Evolutionary conservation across 768 basidiomycete species (phyloP).

Genomic region (Fomitopsis serialis): DNA sequence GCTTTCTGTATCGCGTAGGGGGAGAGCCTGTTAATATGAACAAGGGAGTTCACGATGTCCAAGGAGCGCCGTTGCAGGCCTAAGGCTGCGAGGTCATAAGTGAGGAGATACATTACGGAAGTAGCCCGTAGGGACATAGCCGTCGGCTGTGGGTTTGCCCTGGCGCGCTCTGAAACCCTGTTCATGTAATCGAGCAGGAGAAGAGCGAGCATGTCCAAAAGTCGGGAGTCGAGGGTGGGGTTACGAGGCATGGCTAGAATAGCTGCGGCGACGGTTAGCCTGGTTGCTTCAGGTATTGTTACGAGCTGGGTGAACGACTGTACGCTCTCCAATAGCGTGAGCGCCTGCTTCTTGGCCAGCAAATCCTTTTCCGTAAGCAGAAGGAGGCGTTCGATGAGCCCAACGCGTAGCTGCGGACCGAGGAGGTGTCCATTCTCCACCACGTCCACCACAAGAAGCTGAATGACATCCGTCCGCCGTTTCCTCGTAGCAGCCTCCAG

Average conservation of each 20-base stretch:
- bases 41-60: constrained; percentile 44
- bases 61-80: constrained; percentile 34
- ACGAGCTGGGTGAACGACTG: background rate
- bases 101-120: constrained; percentile 35
- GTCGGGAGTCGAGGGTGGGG: constrained; percentile 1
- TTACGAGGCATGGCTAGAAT: background rate
- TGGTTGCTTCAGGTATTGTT: background rate
- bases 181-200: constrained; percentile 4
- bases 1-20: constrained; percentile 37
- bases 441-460: constrained; percentile 6
- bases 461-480: constrained; percentile 3
- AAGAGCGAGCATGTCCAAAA: constrained; percentile 1
- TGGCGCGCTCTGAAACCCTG: too few relatives aligned
- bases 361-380: background rate
- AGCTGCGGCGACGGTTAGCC: background rate
- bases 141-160: too few relatives aligned
- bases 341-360: background rate
- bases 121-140: constrained; percentile 9
- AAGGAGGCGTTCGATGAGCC: background rate
- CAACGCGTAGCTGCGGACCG: background rate
- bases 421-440: background rate
- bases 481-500: background rate
- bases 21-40: constrained; percentile 40
- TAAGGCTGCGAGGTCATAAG: constrained; percentile 36
- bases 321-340: background rate